Base-by-base conservation (phyloP, 257 asterid species). In the Solanum gracilifrons region DNA sequence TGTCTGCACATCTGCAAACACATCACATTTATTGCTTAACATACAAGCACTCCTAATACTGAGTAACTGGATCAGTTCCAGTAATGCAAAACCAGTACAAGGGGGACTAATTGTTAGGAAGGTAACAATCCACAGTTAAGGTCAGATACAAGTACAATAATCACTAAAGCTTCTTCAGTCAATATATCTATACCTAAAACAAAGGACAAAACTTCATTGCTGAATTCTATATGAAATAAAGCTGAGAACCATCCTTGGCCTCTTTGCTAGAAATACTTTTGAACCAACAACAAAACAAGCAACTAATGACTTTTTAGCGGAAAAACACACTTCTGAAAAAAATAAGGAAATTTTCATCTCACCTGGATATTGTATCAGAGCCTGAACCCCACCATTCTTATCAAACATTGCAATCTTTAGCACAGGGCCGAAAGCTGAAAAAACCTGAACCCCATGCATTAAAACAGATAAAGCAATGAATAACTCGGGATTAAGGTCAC, bases 361-460 rank as follows among this genome's bases (percentile, higher is more conserved):
- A 95, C 99, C 99, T 82, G 97, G 95, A 92, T 93, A 95, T 88
- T 96, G 99, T 86, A 96, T 90, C 92, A 96, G 89, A 87, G 98
- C 98, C 92, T 96, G 99, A 85, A 95, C 93, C 87, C 97, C 98
- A 16, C 96, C 98, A 91, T 93, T 95, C 91, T 95, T 96, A 88
- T 96, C 99, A 43, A 96, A 96, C 98, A 94, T 95, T 72, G 99
- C 98, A 86, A 96, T 96, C 93, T 96, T 96, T 41, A 93, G 92
- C 84, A 96, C 95, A 84, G 95, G 94, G 43, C 98, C 98, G 75
- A 94, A 96, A 13, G 99, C 90, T 18, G 99, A 92, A 74, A 95
- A 96, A 13, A 96, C 97, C 98, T 96, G 88, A 85, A 80, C 6
- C 16, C 29, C 68, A 9, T 9, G 21, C 13, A 72, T 32, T 41